A percentile compares a stretch with the other conserved stretches of the same genome.
These are phyloP conservation scores for Crataegus laevigata DNA, from an alignment of 306 rosid genomes.

Conservation along the genomic window DNA sequence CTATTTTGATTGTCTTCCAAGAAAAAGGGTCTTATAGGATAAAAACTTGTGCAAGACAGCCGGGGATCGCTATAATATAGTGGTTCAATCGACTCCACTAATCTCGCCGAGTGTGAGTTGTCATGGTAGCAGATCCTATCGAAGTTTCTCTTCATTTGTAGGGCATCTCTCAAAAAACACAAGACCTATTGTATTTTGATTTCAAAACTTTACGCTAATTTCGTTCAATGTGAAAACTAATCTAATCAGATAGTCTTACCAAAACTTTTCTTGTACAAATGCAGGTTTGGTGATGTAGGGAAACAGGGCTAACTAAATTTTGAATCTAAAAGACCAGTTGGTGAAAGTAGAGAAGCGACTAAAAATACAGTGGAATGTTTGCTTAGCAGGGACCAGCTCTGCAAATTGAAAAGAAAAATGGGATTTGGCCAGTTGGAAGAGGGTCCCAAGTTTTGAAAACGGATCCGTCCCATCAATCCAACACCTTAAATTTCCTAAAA, in stretches of 20 bases:
- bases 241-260: no score
- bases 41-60: no score
- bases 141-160: no score
- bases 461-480: neutral
- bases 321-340: conserved; percentile 23
- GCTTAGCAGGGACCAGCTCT: conserved; percentile 4
- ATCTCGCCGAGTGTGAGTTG: no score
- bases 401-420: conserved; percentile 4
- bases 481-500: conserved; percentile 13
- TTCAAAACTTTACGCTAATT: no score
- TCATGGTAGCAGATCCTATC: no score
- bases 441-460: conserved; percentile 28
- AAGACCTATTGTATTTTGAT: no score
- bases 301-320: conserved; percentile 21
- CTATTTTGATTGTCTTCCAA: conserved; percentile 9
- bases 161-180: no score
- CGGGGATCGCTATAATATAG: neutral
- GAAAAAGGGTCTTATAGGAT: neutral
- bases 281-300: conserved; percentile 23
- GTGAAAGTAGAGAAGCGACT: conserved; percentile 17
- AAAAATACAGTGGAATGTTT: neutral
- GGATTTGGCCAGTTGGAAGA: neutral
- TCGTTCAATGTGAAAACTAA: no score
- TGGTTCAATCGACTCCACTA: neutral
- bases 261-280: neutral